A percentile compares a stretch with the other conserved stretches of the same genome.
Conservation (phyloP, 495 filamentous ascomycete genomes). For the Aspergillus panamensis region DNA sequence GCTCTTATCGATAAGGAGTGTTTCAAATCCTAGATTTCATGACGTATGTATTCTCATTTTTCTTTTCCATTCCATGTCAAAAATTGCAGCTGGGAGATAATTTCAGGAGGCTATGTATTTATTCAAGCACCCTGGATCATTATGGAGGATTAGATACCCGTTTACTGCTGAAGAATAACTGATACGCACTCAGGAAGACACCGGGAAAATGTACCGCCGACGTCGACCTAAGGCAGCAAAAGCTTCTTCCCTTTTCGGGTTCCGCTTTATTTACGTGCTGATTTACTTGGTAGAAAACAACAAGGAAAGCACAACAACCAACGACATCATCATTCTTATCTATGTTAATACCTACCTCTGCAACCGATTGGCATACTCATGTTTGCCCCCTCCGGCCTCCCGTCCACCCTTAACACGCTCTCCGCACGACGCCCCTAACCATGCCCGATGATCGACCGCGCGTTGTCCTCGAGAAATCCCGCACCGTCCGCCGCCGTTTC, state of each 20-base stretch:
- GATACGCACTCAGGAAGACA: neutral
- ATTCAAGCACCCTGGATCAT: neutral
- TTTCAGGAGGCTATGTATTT: too few species aligned
- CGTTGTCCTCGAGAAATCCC: slow-evolving; percentile 46
- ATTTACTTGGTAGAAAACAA: too few species aligned
- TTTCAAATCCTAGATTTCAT: slow-evolving; percentile 16
- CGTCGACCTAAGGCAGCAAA: neutral
- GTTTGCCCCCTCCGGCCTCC: neutral
- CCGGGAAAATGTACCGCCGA: slow-evolving; percentile 39
- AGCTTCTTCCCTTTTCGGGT: slow-evolving; percentile 10
- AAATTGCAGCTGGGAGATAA: neutral
- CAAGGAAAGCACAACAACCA: too few species aligned
- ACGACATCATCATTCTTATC: slow-evolving; percentile 1
- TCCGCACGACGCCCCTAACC: slow-evolving; percentile 16
- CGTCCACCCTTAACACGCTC: slow-evolving; percentile 14
- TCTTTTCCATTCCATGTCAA: neutral
- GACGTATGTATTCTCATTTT: neutral
- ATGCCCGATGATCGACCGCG: slow-evolving; percentile 42
- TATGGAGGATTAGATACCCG: neutral
- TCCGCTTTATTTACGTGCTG: neutral
- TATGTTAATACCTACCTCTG: neutral
- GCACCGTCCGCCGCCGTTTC: slow-evolving; percentile 43
- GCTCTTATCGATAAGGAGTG: slow-evolving; percentile 27
- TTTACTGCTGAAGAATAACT: neutral
- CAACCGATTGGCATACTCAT: neutral